A percentile compares a stretch with the other conserved stretches of the same genome.
phyloP scores from a whole-genome alignment of 306 rosid species.

The Lagenaria siceraria region DNA sequence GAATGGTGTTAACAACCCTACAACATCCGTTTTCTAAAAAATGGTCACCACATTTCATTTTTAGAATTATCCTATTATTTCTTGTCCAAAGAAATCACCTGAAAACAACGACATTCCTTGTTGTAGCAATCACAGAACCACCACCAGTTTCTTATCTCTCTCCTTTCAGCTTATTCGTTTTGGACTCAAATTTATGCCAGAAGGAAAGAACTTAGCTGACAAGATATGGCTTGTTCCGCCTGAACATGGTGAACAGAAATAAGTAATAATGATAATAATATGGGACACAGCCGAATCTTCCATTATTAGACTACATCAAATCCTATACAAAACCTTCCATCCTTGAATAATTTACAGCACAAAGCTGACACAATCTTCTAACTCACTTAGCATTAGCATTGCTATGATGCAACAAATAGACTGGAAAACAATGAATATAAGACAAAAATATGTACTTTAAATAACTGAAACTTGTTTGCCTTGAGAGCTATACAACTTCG shows the following conservation, averaged over 20 bases:
- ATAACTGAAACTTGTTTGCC: constrained; percentile 21
- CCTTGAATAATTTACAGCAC: not conserved
- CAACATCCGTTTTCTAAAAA: no score
- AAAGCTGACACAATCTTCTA: not conserved
- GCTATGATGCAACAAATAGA: not conserved
- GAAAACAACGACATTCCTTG: not conserved
- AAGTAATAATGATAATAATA: not conserved
- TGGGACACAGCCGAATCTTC: not conserved
- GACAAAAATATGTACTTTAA: not conserved
- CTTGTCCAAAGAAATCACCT: not conserved
- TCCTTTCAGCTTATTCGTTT: not conserved
- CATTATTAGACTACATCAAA: not conserved
- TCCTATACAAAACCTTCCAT: not conserved
- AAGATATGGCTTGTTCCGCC: not conserved
- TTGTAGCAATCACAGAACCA: not conserved
- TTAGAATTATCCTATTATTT: no score
- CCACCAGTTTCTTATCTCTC: not conserved
- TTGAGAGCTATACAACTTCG: constrained; percentile 17
- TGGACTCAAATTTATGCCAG: not conserved
- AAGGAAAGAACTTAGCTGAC: not conserved
- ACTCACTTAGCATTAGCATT: not conserved
- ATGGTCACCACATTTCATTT: no score
- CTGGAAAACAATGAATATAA: not conserved
- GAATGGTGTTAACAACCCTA: no score
- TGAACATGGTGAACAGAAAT: not conserved